Percentiles rank a stretch among this genome's conserved stretches.
These are phyloP conservation scores for Cucurbita maxima DNA, from an alignment of 306 rosid species.

Conservation along the genomic window DNA sequence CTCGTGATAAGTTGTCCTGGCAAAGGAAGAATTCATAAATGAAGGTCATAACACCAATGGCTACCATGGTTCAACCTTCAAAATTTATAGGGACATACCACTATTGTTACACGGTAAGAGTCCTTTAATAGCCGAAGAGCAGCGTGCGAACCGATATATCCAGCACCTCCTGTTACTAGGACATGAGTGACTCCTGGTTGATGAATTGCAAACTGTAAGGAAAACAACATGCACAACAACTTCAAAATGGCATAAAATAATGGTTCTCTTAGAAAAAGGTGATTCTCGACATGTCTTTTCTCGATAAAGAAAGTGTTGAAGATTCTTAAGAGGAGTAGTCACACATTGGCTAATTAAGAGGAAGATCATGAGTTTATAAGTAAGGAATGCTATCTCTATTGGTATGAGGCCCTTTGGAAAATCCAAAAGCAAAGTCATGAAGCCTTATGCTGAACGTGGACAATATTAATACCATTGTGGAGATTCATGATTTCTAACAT, in stretches of 20 bases:
- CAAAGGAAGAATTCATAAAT: slow-evolving; percentile 4
- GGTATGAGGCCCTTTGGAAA: too few species aligned
- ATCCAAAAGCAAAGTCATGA: too few species aligned
- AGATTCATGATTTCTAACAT: too few species aligned
- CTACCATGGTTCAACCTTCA: not conserved
- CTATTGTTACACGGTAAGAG: slow-evolving; percentile 77
- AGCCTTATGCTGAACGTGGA: too few species aligned
- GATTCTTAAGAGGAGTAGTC: too few species aligned
- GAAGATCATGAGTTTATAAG: too few species aligned
- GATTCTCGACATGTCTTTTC: not conserved
- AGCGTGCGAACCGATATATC: slow-evolving; percentile 92
- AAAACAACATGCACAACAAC: not conserved
- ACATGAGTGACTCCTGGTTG: slow-evolving; percentile 82
- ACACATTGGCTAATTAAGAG: too few species aligned
- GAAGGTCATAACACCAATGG: not conserved
- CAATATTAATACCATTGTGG: too few species aligned
- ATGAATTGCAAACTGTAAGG: slow-evolving; percentile 49
- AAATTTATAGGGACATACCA: slow-evolving; percentile 35
- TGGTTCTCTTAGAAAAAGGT: not conserved
- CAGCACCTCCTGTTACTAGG: slow-evolving; percentile 95
- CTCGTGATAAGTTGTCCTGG: slow-evolving; percentile 86
- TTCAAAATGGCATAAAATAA: not conserved
- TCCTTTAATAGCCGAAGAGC: slow-evolving; percentile 65
- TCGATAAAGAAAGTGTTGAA: not conserved
- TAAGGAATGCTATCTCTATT: too few species aligned